phyloP scores from a whole-genome alignment of 1,284 basidiomycete species.

The Heterobasidion occidentale region DNA sequence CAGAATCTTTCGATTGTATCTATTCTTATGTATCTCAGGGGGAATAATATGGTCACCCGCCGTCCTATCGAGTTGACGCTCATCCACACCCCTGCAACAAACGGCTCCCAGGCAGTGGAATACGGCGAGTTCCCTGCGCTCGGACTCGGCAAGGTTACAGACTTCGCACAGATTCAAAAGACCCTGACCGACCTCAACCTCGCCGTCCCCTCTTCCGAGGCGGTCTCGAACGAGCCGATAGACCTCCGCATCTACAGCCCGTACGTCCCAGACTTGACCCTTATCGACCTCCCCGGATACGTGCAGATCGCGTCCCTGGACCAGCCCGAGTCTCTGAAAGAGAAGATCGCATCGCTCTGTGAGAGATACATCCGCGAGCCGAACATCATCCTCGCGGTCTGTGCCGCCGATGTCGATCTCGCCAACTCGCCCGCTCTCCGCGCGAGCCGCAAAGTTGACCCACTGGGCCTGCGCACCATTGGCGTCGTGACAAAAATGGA shows the following conservation, averaged over 20 bases:
- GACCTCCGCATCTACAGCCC: slow-evolving; percentile 96
- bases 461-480: slow-evolving; percentile 90
- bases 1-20: background rate
- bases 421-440: slow-evolving; percentile 96
- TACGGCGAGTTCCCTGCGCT: slow-evolving; percentile 94
- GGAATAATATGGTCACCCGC: slow-evolving; percentile 99
- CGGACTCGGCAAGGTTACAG: slow-evolving; percentile 81
- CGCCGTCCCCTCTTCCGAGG: slow-evolving; percentile 81
- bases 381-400: slow-evolving; percentile 97
- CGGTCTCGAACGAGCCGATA: slow-evolving; percentile 93
- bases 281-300: slow-evolving; percentile 97
- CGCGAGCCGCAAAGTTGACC: slow-evolving; percentile 91
- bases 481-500: slow-evolving; percentile 99
- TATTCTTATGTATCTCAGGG: slow-evolving; percentile 40
- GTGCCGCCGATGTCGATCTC: slow-evolving; percentile 96
- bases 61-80: slow-evolving; percentile 97
- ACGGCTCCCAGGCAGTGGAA: slow-evolving; percentile 59
- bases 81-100: slow-evolving; percentile 73
- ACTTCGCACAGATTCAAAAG: slow-evolving; percentile 87
- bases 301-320: slow-evolving; percentile 94
- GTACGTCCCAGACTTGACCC: slow-evolving; percentile 91
- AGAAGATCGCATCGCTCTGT: slow-evolving; percentile 86
- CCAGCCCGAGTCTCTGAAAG: slow-evolving; percentile 91
- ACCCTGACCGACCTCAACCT: slow-evolving; percentile 94
- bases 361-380: slow-evolving; percentile 97